Evolutionary conservation across 1,139 yeast species (phyloP).

Genomic region (Kurtzmaniella quercitrusa): DNA sequence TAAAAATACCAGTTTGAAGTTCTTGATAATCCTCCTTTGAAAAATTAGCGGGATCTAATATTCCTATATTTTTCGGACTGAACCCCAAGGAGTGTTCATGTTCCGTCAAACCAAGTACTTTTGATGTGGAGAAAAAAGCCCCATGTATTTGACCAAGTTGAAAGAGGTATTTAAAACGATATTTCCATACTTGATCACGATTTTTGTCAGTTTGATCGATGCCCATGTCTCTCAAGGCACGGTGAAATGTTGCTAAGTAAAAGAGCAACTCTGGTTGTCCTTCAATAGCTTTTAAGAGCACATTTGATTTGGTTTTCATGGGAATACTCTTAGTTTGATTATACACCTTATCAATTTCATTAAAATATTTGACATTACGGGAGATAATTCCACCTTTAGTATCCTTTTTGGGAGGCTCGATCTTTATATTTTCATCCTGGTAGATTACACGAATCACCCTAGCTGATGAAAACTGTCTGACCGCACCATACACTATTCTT

Average conservation of each 20-base stretch:
- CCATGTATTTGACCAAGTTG: slow-evolving; percentile 25
- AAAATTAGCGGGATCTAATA: slow-evolving; percentile 40
- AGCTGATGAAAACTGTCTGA: background rate
- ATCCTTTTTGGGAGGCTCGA: slow-evolving; percentile 9
- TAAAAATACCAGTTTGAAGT: slow-evolving; percentile 24
- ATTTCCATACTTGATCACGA: slow-evolving; percentile 13
- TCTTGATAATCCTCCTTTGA: slow-evolving; percentile 20
- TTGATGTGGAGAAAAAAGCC: slow-evolving; percentile 41
- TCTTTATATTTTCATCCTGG: slow-evolving; percentile 5
- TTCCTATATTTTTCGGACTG: slow-evolving; percentile 27
- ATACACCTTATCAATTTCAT: slow-evolving; percentile 25
- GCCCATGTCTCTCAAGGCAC: slow-evolving; percentile 30
- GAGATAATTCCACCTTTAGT: slow-evolving; percentile 11
- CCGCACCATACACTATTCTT: background rate
- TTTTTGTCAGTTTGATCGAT: slow-evolving; percentile 16
- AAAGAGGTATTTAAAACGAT: slow-evolving; percentile 17
- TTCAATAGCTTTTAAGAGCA: slow-evolving; percentile 23
- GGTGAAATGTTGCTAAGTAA: slow-evolving; percentile 29
- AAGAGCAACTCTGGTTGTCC: slow-evolving; percentile 29
- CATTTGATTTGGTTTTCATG: slow-evolving; percentile 17
- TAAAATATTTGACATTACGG: slow-evolving; percentile 22
- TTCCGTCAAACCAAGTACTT: slow-evolving; percentile 26
- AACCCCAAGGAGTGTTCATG: slow-evolving; percentile 27
- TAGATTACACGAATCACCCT: slow-evolving; percentile 2
- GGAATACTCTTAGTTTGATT: slow-evolving; percentile 17